These are phyloP conservation scores for Penicillium canescens DNA, from an alignment of 495 filamentous ascomycete species.

Conservation along the genomic window DNA sequence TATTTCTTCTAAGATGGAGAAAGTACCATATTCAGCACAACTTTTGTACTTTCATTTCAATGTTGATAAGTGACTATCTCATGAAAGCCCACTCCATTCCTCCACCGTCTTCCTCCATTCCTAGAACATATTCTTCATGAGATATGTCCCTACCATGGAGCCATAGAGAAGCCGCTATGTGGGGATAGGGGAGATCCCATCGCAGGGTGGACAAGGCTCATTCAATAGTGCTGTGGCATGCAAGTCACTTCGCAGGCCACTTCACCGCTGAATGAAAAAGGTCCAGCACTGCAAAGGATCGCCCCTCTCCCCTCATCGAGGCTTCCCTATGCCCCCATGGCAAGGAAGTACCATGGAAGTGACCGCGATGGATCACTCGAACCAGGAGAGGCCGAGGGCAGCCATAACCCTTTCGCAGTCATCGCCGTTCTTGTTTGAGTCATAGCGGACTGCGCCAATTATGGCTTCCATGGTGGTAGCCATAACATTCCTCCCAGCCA, in stretches of 20 bases:
- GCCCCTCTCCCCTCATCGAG: background rate
- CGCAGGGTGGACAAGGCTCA: constrained; percentile 1
- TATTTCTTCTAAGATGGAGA: too few species aligned
- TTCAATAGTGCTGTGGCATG: constrained; percentile 1
- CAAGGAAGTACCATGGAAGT: background rate
- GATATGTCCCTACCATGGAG: background rate
- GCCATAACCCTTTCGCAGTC: background rate
- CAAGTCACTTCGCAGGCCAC: constrained; percentile 1
- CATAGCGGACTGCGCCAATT: background rate
- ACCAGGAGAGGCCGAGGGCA: background rate
- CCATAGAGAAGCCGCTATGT: background rate
- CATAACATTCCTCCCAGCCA: background rate
- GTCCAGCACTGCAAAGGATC: background rate
- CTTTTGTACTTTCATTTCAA: background rate
- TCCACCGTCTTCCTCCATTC: too few species aligned
- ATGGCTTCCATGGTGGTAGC: background rate
- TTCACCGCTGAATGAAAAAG: constrained; percentile 3
- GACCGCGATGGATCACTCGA: background rate
- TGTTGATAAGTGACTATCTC: constrained; percentile 1
- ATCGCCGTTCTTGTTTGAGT: background rate
- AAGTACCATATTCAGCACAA: background rate
- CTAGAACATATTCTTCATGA: background rate
- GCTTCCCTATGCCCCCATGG: background rate
- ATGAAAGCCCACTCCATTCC: background rate
- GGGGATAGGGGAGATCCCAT: background rate